phyloP scores from a whole-genome alignment of 2,329 filamentous ascomycete species.

The Thermothelomyces thermophilus region DNA sequence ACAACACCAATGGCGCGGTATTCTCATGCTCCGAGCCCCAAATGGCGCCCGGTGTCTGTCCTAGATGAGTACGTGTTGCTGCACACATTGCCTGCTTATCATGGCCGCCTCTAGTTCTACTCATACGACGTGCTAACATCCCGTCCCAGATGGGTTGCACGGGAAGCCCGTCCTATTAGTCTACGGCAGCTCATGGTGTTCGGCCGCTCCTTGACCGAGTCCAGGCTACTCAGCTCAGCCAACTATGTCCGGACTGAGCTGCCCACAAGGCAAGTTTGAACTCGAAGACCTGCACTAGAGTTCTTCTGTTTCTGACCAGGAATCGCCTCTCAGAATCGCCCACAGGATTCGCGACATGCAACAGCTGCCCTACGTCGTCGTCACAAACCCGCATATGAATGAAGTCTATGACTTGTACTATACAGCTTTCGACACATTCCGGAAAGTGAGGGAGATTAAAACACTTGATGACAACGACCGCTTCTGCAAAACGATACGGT shows the following conservation, averaged over 20 bases:
- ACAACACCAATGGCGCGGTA: slow-evolving; percentile 6
- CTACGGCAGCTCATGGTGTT: slow-evolving; percentile 96
- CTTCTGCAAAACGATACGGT: slow-evolving; percentile 73
- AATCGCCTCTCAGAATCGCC: slow-evolving; percentile 55
- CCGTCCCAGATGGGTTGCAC: slow-evolving; percentile 72
- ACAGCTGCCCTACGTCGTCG: slow-evolving; percentile 87
- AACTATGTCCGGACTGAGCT: slow-evolving; percentile 97
- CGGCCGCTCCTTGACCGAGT: slow-evolving; percentile 84
- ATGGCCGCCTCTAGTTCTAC: slow-evolving; percentile 9
- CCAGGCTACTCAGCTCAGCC: slow-evolving; percentile 82
- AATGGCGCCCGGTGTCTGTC: slow-evolving; percentile 58
- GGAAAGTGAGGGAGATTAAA: slow-evolving; percentile 75
- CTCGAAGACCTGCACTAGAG: neutral
- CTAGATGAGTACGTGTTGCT: slow-evolving; percentile 50
- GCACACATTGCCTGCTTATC: neutral
- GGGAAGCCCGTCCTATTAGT: slow-evolving; percentile 90
- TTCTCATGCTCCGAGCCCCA: slow-evolving; percentile 29
- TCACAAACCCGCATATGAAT: slow-evolving; percentile 89
- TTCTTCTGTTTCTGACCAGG: neutral
- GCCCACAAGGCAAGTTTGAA: slow-evolving; percentile 59
- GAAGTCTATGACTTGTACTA: slow-evolving; percentile 97
- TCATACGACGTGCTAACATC: slow-evolving; percentile 15
- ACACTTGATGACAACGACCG: slow-evolving; percentile 82
- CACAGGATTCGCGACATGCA: slow-evolving; percentile 97
- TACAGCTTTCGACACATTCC: slow-evolving; percentile 86